These are phyloP conservation scores for Tolypocladium pustulatum DNA, from an alignment of 2,329 filamentous ascomycete species.

Conservation along the genomic window DNA sequence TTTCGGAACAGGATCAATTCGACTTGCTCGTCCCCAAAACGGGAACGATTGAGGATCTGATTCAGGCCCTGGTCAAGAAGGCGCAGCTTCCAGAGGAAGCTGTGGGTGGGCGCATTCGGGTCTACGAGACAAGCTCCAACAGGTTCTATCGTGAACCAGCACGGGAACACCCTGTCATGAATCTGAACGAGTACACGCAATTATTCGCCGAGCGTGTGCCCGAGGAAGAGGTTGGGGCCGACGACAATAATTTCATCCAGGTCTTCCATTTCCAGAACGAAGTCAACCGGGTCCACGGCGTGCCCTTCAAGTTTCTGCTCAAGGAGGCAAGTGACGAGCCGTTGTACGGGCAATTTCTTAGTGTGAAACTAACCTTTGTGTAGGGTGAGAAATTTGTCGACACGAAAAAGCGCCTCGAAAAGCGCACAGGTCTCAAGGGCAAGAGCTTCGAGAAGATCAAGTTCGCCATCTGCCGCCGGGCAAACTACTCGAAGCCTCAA, in stretches of 20 bases:
- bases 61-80: slow-evolving; percentile 70
- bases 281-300: slow-evolving; percentile 68
- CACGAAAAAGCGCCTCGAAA: slow-evolving; percentile 88
- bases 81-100: slow-evolving; percentile 65
- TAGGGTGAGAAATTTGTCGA: slow-evolving; percentile 80
- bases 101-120: slow-evolving; percentile 57
- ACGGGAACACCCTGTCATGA: slow-evolving; percentile 61
- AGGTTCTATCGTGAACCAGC: slow-evolving; percentile 75
- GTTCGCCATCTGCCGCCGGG: slow-evolving; percentile 70
- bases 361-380: slow-evolving; percentile 2
- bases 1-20: slow-evolving; percentile 51
- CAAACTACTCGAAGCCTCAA: slow-evolving; percentile 63
- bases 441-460: slow-evolving; percentile 99
- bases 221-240: slow-evolving; percentile 54
- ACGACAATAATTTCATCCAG: slow-evolving; percentile 53
- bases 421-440: slow-evolving; percentile 87
- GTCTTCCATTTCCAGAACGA: slow-evolving; percentile 93
- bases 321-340: slow-evolving; percentile 51
- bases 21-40: slow-evolving; percentile 85
- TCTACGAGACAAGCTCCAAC: slow-evolving; percentile 74
- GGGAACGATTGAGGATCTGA: slow-evolving; percentile 67
- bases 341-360: background rate
- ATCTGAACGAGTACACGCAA: slow-evolving; percentile 75
- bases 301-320: slow-evolving; percentile 84
- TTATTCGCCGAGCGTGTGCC: slow-evolving; percentile 76